Evolutionary conservation across 495 filamentous ascomycete genomes (phyloP).

Genomic region (Tirmania nivea): DNA sequence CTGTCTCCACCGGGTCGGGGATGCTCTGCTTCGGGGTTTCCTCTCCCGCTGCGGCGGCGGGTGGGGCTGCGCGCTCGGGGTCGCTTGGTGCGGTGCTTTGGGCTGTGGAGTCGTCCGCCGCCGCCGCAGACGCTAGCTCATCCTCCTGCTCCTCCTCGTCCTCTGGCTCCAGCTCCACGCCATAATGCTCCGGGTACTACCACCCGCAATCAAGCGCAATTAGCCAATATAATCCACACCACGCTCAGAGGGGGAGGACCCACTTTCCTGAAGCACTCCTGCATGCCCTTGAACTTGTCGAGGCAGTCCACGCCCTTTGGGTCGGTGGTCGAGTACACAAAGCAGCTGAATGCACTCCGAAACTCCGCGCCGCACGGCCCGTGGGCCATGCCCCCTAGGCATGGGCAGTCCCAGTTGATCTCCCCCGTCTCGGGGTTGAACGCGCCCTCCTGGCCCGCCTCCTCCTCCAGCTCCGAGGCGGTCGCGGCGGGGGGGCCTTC

Average conservation of each 20-base stretch:
- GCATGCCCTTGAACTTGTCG: conserved; percentile 93
- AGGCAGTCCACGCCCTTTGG: conserved; percentile 99
- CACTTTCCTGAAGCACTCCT: conserved; percentile 59
- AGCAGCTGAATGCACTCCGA: conserved; percentile 87
- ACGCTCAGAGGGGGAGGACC: not conserved
- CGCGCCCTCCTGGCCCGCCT: conserved; percentile 66
- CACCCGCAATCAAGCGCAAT: no score
- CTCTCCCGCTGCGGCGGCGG: no score
- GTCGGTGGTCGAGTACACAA: conserved; percentile 80
- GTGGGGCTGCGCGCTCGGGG: no score
- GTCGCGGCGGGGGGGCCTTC: conserved; percentile 9
- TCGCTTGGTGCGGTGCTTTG: no score
- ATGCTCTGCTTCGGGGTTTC: no score
- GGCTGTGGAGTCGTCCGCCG: no score
- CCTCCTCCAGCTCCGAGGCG: conserved; percentile 44
- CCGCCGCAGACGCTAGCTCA: not conserved
- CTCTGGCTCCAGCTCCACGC: conserved; percentile 68
- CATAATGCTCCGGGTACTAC: conserved; percentile 73
- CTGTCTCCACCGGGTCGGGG: no score
- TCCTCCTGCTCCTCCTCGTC: conserved; percentile 31
- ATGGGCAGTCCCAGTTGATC: conserved; percentile 99
- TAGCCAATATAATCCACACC: not conserved
- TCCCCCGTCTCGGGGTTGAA: conserved; percentile 97
- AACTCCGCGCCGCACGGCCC: conserved; percentile 93
- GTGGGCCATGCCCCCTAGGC: conserved; percentile 89